Evolutionary conservation across 2,329 filamentous ascomycete genomes (phyloP).

Genomic region (Aspergillus clavatus): DNA sequence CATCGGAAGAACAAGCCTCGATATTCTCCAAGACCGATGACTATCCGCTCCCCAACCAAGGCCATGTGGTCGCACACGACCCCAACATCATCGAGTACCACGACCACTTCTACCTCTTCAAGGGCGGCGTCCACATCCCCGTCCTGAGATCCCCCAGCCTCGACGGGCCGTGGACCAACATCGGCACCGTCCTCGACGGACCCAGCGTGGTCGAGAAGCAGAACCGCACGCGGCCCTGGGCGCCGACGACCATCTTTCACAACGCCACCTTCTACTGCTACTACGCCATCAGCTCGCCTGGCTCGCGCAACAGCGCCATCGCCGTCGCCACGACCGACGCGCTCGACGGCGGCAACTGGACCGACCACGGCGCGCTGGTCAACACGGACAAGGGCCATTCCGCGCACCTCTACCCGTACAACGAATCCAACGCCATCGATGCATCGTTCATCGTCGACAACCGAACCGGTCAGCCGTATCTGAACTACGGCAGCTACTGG

Average conservation of each 20-base stretch:
- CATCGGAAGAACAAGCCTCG: slow-evolving; percentile 2
- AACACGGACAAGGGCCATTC: slow-evolving; percentile 24
- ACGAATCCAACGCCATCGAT: slow-evolving; percentile 36
- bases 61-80: slow-evolving; percentile 29
- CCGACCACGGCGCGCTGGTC: slow-evolving; percentile 33
- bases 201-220: slow-evolving; percentile 28
- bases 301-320: slow-evolving; percentile 32
- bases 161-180: slow-evolving; percentile 29
- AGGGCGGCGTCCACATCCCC: slow-evolving; percentile 26
- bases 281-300: slow-evolving; percentile 29
- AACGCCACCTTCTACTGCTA: slow-evolving; percentile 34
- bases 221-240: slow-evolving; percentile 32
- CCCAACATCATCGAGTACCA: slow-evolving; percentile 30
- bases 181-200: slow-evolving; percentile 29
- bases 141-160: slow-evolving; percentile 23
- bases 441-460: slow-evolving; percentile 28
- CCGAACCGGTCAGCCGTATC: slow-evolving; percentile 22
- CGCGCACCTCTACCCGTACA: slow-evolving; percentile 28
- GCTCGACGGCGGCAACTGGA: slow-evolving; percentile 26
- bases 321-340: slow-evolving; percentile 30
- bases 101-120: slow-evolving; percentile 32
- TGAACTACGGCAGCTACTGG: slow-evolving; percentile 36
- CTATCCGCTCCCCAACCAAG: slow-evolving; percentile 26
- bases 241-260: slow-evolving; percentile 28
- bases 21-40: slow-evolving; percentile 24